These are phyloP conservation scores for Kockovaella imperatae DNA, from an alignment of 768 basidiomycete species.

Conservation along the genomic window DNA sequence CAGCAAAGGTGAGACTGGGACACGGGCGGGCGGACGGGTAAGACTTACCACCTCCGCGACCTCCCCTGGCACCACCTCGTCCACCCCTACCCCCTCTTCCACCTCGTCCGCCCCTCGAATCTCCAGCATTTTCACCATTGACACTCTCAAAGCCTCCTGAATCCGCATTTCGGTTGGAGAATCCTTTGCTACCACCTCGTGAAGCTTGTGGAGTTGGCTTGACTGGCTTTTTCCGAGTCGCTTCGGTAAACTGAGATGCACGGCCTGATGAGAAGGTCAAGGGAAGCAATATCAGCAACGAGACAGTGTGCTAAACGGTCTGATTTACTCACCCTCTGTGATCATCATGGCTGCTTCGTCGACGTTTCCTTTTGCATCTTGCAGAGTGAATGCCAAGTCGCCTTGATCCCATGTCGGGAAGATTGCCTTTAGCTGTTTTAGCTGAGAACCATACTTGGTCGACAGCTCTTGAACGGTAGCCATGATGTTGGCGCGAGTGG, in stretches of 20 bases:
- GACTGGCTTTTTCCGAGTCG: conserved; percentile 36
- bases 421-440: conserved; percentile 39
- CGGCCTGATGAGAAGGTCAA: conserved; percentile 29
- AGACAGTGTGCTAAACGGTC: too few species aligned
- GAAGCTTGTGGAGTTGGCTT: conserved; percentile 18
- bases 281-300: neutral
- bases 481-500: conserved; percentile 17
- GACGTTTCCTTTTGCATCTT: conserved; percentile 43
- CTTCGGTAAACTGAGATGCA: conserved; percentile 44
- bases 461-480: conserved; percentile 33
- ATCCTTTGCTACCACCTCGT: too few species aligned
- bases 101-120: conserved; percentile 37
- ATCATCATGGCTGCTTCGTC: conserved; percentile 44
- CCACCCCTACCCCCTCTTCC: conserved; percentile 40
- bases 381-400: conserved; percentile 40
- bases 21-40: neutral
- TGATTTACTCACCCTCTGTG: conserved; percentile 43
- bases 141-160: conserved; percentile 32
- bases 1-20: neutral
- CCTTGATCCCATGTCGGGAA: conserved; percentile 45
- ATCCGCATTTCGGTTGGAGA: conserved; percentile 39
- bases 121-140: conserved; percentile 30
- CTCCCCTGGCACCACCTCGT: too few species aligned
- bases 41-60: conserved; percentile 33
- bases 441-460: conserved; percentile 36